Base-by-base conservation (phyloP, 805 yeast genomes). In the Barnettozyma wickerhamii region DNA sequence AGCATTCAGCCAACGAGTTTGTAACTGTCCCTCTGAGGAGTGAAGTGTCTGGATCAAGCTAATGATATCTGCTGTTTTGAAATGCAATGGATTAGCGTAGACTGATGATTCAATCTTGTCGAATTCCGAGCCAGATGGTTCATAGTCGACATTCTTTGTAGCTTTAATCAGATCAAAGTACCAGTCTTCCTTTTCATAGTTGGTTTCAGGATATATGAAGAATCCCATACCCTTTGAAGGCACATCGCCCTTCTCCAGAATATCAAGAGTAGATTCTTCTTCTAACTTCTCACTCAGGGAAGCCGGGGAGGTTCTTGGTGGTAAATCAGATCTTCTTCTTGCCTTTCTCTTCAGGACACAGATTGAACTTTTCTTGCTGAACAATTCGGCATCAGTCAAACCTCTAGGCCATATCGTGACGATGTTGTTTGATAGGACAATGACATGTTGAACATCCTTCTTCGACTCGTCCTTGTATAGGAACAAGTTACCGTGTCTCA, bases 1-100 rank as follows among this genome's bases (percentile, higher is more conserved):
- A 0, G 96, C 96, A 62, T 93, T 93, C 18, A 93, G 60, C 99
- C 98, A 93, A 54, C 85, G 79, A 0, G 95, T 79, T 18, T 86
- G 83, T 21, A 84, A 62, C 53, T 88, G 93, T 2, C 87, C 88
- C 51, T 86, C 95, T 0, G 90, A 77, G 2, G 95, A 81, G 56
- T 90, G 84, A 30, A 90, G 62, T 2, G 82, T 75, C 49, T 84
- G 89, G 39, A 88, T 84, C 47, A 93, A 65, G 36, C 75, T 76
- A 40, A 87, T 71, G 71, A 84, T 77, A 54, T 88, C 86, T 3
- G 72, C 66, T 0, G 95, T 85, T 29, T 72, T 73, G 52, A 79
- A 81, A 55, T 84, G 87, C 29, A 84, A 66, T 0, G 96, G 77
- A 45, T 74, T 73, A 0, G 98, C 97, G 60, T 76, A 71, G 0